Conservation (phyloP, 495 filamentous ascomycete species). For the Penicillium tannophilum region DNA sequence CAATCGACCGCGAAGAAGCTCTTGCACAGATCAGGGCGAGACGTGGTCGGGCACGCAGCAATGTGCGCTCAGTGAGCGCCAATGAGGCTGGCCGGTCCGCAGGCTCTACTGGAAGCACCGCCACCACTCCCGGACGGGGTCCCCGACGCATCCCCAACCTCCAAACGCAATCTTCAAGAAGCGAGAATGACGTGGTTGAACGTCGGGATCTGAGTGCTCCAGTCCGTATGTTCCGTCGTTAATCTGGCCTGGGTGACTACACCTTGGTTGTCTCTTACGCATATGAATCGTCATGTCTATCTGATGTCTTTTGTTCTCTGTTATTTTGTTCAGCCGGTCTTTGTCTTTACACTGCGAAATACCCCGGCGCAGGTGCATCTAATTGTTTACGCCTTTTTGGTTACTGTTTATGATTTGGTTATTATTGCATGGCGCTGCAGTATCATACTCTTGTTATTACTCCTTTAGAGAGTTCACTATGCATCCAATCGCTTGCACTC, state of each 20-base stretch:
- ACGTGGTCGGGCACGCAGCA: slow-evolving; percentile 48
- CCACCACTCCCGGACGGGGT: slow-evolving; percentile 28
- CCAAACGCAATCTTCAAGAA: slow-evolving; percentile 29
- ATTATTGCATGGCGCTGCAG: background rate
- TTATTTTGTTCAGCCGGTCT: slow-evolving; percentile 21
- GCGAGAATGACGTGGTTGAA: slow-evolving; percentile 31
- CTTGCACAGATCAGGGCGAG: slow-evolving; percentile 54
- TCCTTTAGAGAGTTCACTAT: background rate
- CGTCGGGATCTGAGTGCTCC: slow-evolving; percentile 47
- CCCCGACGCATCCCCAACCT: slow-evolving; percentile 43
- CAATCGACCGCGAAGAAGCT: slow-evolving; percentile 53
- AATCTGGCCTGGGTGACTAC: slow-evolving; percentile 2
- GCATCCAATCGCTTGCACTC: background rate
- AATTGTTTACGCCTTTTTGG: slow-evolving; percentile 12
- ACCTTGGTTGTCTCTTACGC: background rate
- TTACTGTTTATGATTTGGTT: slow-evolving; percentile 2
- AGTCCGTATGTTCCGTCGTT: slow-evolving; percentile 41
- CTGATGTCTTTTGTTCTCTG: slow-evolving; percentile 8
- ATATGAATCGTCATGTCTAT: slow-evolving; percentile 19
- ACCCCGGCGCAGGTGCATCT: slow-evolving; percentile 32
- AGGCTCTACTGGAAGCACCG: slow-evolving; percentile 26
- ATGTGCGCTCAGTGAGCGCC: slow-evolving; percentile 46
- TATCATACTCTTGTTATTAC: background rate
- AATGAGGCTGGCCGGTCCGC: slow-evolving; percentile 37
- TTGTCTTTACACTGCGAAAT: slow-evolving; percentile 24